Evolutionary conservation across 805 yeast species (phyloP).

Genomic region (Candida nonsorbophila): DNA sequence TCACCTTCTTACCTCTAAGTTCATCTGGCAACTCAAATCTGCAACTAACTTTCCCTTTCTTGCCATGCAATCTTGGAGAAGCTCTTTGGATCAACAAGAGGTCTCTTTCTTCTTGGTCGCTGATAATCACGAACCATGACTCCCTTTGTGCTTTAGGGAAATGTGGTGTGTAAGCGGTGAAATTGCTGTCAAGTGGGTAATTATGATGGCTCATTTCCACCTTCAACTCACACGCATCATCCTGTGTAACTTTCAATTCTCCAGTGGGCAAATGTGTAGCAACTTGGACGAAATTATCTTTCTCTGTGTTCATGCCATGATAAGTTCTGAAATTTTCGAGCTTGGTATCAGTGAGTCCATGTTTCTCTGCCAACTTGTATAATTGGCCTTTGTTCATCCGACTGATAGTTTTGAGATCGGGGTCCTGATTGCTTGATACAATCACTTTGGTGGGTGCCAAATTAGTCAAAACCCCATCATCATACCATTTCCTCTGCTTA

Average conservation of each 20-base stretch:
- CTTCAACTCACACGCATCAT: conserved; percentile 22
- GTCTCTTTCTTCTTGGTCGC: conserved; percentile 47
- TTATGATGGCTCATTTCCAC: conserved; percentile 54
- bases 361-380: conserved; percentile 22
- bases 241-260: conserved; percentile 35
- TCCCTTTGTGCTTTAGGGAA: conserved; percentile 92
- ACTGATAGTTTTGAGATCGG: conserved; percentile 30
- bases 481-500: conserved; percentile 86
- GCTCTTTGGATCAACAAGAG: conserved; percentile 69
- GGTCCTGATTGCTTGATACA: conserved; percentile 11
- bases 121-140: conserved; percentile 78
- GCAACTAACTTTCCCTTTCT: conserved; percentile 36
- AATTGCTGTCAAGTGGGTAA: conserved; percentile 47
- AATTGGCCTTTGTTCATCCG: conserved; percentile 28
- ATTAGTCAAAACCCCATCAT: conserved; percentile 59
- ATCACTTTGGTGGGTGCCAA: conserved; percentile 42
- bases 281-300: conserved; percentile 46
- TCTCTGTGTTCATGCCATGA: conserved; percentile 20
- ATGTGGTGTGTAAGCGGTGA: conserved; percentile 66
- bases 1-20: conserved; percentile 39
- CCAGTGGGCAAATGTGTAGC: conserved; percentile 63
- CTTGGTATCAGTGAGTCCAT: conserved; percentile 3
- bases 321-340: conserved; percentile 7
- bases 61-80: conserved; percentile 46
- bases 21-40: conserved; percentile 47